phyloP scores from a whole-genome alignment of 768 basidiomycete species.

The Daedalea quercina region DNA sequence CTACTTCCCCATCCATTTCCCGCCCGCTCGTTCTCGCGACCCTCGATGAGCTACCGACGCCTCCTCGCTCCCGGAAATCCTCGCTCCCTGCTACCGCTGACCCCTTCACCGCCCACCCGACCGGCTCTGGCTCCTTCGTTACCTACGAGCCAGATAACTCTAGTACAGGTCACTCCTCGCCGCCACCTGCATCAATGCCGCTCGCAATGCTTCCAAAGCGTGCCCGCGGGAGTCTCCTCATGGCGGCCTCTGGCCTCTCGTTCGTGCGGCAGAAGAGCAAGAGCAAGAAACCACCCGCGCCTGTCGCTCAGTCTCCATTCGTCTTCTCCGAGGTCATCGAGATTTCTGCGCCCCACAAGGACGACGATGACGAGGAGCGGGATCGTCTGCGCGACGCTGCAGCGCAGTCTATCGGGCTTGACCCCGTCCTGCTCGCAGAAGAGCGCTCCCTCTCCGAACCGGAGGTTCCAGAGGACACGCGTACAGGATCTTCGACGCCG shows the following conservation, averaged over 20 bases:
- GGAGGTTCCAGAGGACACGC: constrained; percentile 13
- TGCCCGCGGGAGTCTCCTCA: constrained; percentile 15
- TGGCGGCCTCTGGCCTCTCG: constrained; percentile 10
- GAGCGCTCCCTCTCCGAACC: constrained; percentile 14
- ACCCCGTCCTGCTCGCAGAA: constrained; percentile 41
- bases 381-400: constrained; percentile 70
- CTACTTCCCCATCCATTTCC: neutral
- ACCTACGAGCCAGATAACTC: constrained; percentile 9
- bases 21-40: constrained; percentile 1
- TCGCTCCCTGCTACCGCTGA: constrained; percentile 9
- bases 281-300: constrained; percentile 15
- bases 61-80: neutral
- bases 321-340: constrained; percentile 69
- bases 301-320: constrained; percentile 29
- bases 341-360: constrained; percentile 40
- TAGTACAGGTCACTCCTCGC: constrained; percentile 5
- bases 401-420: constrained; percentile 69
- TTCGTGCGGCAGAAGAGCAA: constrained; percentile 12
- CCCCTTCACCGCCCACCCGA: constrained; percentile 22
- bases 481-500: constrained; percentile 6
- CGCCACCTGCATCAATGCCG: constrained; percentile 4
- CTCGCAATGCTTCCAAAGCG: constrained; percentile 12
- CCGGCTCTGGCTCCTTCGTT: constrained; percentile 18
- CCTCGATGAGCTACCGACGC: neutral
- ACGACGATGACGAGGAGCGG: constrained; percentile 63